phyloP scores from a whole-genome alignment of 108 stramenopile genomes.

The Nitzschia sp. region DNA sequence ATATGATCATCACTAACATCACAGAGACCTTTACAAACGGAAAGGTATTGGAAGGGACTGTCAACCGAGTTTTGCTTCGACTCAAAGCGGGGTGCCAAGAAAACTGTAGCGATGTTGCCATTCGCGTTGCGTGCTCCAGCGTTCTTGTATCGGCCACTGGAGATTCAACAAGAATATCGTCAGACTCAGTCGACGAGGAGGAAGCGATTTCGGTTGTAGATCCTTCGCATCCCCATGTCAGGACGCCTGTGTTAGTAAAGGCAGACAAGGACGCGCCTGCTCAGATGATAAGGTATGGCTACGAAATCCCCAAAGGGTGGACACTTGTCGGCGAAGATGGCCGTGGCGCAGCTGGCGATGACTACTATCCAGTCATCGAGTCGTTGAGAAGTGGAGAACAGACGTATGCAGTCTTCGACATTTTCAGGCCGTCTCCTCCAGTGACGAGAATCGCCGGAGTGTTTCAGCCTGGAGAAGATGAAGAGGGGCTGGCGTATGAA shows the following conservation, averaged over 20 bases:
- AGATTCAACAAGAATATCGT: constrained; percentile 16
- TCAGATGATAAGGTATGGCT: constrained; percentile 38
- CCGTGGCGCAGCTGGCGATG: neutral
- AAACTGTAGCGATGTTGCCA: constrained; percentile 53
- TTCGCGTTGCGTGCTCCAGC: constrained; percentile 45
- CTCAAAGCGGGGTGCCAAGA: constrained; percentile 56
- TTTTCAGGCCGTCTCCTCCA: constrained; percentile 57
- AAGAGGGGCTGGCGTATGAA: constrained; percentile 3
- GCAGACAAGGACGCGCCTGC: neutral
- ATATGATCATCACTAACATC: constrained; percentile 64
- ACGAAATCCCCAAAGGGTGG: constrained; percentile 67
- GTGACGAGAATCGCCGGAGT: neutral
- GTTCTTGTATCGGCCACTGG: constrained; percentile 35
- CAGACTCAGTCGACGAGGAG: neutral
- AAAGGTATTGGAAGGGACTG: constrained; percentile 78
- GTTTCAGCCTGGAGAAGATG: constrained; percentile 1
- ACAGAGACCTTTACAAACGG: constrained; percentile 51
- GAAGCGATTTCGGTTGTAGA: constrained; percentile 10
- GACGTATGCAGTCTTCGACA: constrained; percentile 54
- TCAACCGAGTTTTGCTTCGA: constrained; percentile 73
- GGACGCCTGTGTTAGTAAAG: constrained; percentile 43
- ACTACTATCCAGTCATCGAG: constrained; percentile 17
- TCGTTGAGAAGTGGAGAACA: constrained; percentile 45
- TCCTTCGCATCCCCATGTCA: constrained; percentile 23
- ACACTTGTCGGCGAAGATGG: constrained; percentile 29